Conservation (phyloP, 768 basidiomycete genomes). For the Termitomyces sp. region DNA sequence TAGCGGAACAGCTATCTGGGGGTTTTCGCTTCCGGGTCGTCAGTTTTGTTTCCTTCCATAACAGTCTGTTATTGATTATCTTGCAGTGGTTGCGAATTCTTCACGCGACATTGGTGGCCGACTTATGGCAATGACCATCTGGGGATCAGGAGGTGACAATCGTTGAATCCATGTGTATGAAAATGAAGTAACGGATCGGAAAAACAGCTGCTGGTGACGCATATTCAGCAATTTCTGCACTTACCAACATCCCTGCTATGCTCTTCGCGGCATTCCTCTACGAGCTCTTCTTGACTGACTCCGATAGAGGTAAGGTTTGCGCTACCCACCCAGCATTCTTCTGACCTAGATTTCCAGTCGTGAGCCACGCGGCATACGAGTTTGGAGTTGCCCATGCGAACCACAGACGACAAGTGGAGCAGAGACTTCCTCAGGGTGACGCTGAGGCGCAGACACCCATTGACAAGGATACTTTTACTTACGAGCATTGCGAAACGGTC, state of each 20-base stretch:
- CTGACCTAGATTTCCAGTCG: slow-evolving; percentile 9
- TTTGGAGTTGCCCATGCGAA: slow-evolving; percentile 10
- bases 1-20: slow-evolving; percentile 62
- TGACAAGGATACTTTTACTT: slow-evolving; percentile 7
- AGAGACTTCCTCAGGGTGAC: background rate
- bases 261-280: slow-evolving; percentile 52
- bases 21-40: slow-evolving; percentile 52
- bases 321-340: background rate
- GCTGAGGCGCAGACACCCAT: slow-evolving; percentile 3
- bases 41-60: slow-evolving; percentile 11
- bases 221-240: slow-evolving; percentile 61
- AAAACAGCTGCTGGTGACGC: slow-evolving; percentile 43
- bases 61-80: background rate
- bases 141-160: slow-evolving; percentile 43
- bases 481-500: slow-evolving; percentile 9
- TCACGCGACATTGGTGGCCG: slow-evolving; percentile 70
- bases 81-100: slow-evolving; percentile 56
- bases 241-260: slow-evolving; percentile 66
- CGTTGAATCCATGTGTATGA: background rate
- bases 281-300: slow-evolving; percentile 55
- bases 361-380: slow-evolving; percentile 14
- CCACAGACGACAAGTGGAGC: slow-evolving; percentile 13
- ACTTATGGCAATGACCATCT: slow-evolving; percentile 58
- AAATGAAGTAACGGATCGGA: slow-evolving; percentile 2
- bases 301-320: slow-evolving; percentile 44